Evolutionary conservation across 306 rosid genomes (phyloP).

Genomic region (Trifolium subterraneum): DNA sequence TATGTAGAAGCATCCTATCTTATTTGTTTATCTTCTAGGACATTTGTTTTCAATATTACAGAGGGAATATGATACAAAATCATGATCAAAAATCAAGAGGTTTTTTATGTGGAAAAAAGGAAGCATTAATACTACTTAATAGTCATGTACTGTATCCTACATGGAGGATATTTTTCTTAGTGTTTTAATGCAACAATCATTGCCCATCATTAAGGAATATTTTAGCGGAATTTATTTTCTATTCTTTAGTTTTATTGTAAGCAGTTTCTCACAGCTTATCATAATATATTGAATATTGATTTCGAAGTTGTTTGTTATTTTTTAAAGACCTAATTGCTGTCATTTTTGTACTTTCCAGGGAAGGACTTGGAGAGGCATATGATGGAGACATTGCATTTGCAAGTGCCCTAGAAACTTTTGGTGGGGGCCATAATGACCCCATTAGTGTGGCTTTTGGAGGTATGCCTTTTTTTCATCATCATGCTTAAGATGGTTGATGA

Average conservation of each 20-base stretch:
- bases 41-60: too few relatives aligned
- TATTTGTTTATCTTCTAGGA: neutral
- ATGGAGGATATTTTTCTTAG: slow-evolving; percentile 1
- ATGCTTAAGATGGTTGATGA: slow-evolving; percentile 9
- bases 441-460: slow-evolving; percentile 99
- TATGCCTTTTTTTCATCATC: slow-evolving; percentile 36
- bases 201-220: neutral
- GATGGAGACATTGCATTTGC: slow-evolving; percentile 99
- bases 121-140: neutral
- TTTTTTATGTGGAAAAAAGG: neutral
- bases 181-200: neutral
- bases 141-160: slow-evolving; percentile 18
- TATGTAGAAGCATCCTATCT: slow-evolving; percentile 47
- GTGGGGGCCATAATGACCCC: slow-evolving; percentile 99
- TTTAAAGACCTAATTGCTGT: slow-evolving; percentile 43
- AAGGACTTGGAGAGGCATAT: slow-evolving; percentile 98
- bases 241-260: slow-evolving; percentile 21
- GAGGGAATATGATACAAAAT: neutral
- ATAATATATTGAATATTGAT: slow-evolving; percentile 29
- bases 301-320: slow-evolving; percentile 35
- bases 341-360: slow-evolving; percentile 59
- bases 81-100: neutral
- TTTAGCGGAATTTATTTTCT: neutral
- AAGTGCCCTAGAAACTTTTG: slow-evolving; percentile 92
- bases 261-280: slow-evolving; percentile 29